Base-by-base conservation (phyloP, 345 rosid species). In the Euphorbia lathyris region DNA sequence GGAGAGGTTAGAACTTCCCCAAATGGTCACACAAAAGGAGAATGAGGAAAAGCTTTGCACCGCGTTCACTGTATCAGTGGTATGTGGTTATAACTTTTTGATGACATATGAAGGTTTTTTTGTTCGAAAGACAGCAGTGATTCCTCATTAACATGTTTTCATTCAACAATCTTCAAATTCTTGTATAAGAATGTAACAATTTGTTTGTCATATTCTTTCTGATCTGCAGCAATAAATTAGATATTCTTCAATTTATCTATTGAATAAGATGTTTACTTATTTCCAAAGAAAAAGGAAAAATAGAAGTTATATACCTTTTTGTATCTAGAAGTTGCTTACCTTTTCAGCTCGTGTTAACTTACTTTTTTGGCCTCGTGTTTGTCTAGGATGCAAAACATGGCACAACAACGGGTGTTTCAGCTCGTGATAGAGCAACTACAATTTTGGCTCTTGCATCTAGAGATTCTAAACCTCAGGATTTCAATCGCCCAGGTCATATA, bases 51-150 rank as follows among this genome's bases (percentile, higher is more conserved):
- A 87, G 70, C 98, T 93, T 68, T 64, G 72, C 27, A 89, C 97
- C 59, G 96, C 98, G 34, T 93, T 91, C 78, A 93, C 98, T 25
- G 92, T 93, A 62, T 87, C 98, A 36, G 96, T 93, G 86, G 97
- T 93, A 85, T 30, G 92, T 78, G n/a, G 38, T 34, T 34, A 34
- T 34, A 34, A 58, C 26, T 16, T 34, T 50, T 13, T 32, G 17
- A 0, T 51, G 45, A 59, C 38, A 34, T 2, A 34, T 34, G 38
- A 43, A 36, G 29, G 11, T 52, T 47, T 25, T 43, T 48, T n/a
- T 48, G n/a, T n/a, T n/a, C n/a, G n/a, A n/a, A n/a, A n/a, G n/a
- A n/a, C n/a, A n/a, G n/a, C n/a, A n/a, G n/a, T n/a, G n/a, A n/a
- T n/a, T n/a, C n/a, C n/a, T n/a, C n/a, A n/a, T n/a, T n/a, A n/a